phyloP scores from a whole-genome alignment of 768 basidiomycete species.

The Rhodotorula toruloides region DNA sequence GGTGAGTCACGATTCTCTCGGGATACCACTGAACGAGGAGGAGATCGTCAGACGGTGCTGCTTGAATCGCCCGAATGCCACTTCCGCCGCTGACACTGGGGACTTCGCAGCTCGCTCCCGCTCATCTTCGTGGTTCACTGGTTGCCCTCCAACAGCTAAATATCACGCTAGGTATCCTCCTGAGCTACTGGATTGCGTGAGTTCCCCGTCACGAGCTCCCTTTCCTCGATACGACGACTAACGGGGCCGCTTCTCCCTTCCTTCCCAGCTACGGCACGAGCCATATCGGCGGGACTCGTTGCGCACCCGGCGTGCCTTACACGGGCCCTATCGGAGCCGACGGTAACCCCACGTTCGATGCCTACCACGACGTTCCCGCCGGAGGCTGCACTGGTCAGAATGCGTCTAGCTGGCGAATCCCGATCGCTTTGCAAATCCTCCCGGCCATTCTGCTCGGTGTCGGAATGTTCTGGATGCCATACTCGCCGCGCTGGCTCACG shows the following conservation, averaged over 20 bases:
- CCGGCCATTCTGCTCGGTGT: conserved; percentile 43
- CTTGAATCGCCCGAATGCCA: too few relatives aligned
- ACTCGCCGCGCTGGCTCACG: conserved; percentile 49
- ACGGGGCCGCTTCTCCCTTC: too few relatives aligned
- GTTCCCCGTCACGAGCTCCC: too few relatives aligned
- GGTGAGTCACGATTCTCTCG: neutral
- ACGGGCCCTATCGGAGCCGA: conserved; percentile 18
- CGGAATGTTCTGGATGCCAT: conserved; percentile 48
- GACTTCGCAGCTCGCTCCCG: conserved; percentile 6
- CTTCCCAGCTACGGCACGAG: conserved; percentile 15
- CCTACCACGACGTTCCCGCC: conserved; percentile 22
- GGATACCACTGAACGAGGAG: too few relatives aligned
- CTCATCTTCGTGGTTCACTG: conserved; percentile 9
- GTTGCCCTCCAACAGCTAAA: conserved; percentile 19
- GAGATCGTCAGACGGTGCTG: too few relatives aligned
- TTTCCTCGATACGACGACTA: too few relatives aligned
- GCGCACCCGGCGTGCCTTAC: conserved; percentile 20
- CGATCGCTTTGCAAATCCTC: conserved; percentile 46
- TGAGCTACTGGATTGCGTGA: neutral
- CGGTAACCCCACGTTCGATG: conserved; percentile 3
- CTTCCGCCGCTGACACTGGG: too few relatives aligned
- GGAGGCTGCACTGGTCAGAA: conserved; percentile 20
- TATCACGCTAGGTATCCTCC: conserved; percentile 20
- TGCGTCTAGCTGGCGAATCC: conserved; percentile 42
- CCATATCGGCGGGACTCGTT: conserved; percentile 25